Base-by-base conservation (phyloP, 768 basidiomycete species). In the Tulasnella sp. region DNA sequence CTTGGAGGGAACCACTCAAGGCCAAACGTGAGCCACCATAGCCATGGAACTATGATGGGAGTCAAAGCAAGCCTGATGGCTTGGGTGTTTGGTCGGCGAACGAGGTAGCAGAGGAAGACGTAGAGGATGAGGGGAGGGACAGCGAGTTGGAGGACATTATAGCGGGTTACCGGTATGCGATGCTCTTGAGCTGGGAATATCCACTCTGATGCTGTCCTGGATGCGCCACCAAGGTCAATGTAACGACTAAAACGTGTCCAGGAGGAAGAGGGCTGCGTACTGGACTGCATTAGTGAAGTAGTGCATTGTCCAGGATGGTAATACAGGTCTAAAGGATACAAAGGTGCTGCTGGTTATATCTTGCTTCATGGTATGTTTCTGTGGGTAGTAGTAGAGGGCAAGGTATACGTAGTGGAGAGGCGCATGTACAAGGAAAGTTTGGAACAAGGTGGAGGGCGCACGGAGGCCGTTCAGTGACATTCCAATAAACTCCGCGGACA, bases 91-190 rank as follows among this genome's bases (percentile, higher is more conserved):
- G 75, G 75, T 23, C 75, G 75, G 51, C 75, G 75, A 20, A 76
- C 75, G 61, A 76, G 75, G 55, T 76, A 76, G 75, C 75, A 76
- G 29, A 61, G 75, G 39, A 57, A 40, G 55, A 76, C 32, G 75
- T 76, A 76, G 16, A 76, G 42, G 18, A 39, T 7, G 26, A 76
- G 48, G 26, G 75, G 75, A 32, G 75, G 75, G 15, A 76, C 37
- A 37, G 57, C 46, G 35, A 76, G 32, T 29, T 35, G 32, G 15
- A 29, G 39, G 35, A 61, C 35, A 15, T 76, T 76, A 35, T 57
- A 20, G 20, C 51, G 75, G 2, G 75, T 76, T 39, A 76, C 29
- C 0, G 61, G 75, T 5, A 76, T 76, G 35, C 75, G 75, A 32
- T 16, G 18, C 32, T 44, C 48, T 55, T 72, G 39, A n/a, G 39